phyloP scores from a whole-genome alignment of 495 filamentous ascomycete species.

The Apiosordaria backusii region DNA sequence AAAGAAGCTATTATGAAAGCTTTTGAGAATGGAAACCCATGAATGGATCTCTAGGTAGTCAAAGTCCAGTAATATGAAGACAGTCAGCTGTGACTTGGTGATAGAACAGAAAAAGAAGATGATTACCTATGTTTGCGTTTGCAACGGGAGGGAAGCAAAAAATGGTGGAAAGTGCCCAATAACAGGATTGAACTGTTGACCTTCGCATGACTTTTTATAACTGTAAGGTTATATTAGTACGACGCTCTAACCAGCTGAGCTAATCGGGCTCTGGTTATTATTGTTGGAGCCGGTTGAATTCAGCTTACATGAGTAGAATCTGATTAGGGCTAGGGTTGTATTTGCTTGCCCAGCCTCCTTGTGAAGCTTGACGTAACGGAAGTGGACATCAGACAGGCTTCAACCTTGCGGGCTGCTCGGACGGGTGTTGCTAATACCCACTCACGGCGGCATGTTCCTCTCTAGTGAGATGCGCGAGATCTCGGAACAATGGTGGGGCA shows the following conservation, averaged over 20 bases:
- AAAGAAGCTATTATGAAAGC: too few relatives aligned
- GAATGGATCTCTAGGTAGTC: too few relatives aligned
- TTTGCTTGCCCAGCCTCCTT: not conserved
- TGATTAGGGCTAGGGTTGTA: not conserved
- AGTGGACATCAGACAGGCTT: not conserved
- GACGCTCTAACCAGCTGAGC: conserved; percentile 15
- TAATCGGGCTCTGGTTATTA: conserved; percentile 7
- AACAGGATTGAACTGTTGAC: conserved; percentile 19
- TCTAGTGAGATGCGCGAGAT: not conserved
- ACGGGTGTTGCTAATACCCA: not conserved
- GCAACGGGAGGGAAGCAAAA: too few relatives aligned
- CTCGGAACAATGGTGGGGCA: not conserved
- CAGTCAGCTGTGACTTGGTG: too few relatives aligned
- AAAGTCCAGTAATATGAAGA: too few relatives aligned
- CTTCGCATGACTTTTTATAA: conserved; percentile 13
- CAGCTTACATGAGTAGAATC: too few relatives aligned
- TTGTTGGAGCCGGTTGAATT: not conserved
- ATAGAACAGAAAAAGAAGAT: conserved; percentile 1
- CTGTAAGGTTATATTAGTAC: conserved; percentile 11
- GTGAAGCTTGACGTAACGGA: not conserved
- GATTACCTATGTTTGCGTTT: not conserved
- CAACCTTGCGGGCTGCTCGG: not conserved
- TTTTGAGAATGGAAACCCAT: too few relatives aligned
- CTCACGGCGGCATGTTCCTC: not conserved
- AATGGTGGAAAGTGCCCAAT: conserved; percentile 10